Conservation (phyloP, 495 filamentous ascomycete genomes). For the Cenococcum geophilum region DNA sequence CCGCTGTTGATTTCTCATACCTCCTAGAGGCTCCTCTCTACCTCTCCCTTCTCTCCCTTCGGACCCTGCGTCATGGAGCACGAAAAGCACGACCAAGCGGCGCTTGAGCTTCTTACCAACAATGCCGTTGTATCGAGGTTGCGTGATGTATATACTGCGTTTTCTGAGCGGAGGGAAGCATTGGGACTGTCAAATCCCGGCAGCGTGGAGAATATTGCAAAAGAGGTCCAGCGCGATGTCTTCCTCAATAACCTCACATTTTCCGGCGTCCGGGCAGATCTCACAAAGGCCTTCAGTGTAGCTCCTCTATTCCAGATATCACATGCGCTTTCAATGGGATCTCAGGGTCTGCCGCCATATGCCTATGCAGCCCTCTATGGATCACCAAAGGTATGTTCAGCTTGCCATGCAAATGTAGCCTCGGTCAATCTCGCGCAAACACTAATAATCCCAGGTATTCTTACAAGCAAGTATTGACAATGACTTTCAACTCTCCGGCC, state of each 20-base stretch:
- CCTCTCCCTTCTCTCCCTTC: background rate
- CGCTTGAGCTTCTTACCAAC: constrained; percentile 60
- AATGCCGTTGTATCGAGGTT: constrained; percentile 65
- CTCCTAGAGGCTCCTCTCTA: background rate
- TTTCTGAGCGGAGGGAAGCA: constrained; percentile 76
- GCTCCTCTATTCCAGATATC: constrained; percentile 93
- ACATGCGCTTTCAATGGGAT: constrained; percentile 90
- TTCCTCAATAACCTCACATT: constrained; percentile 94
- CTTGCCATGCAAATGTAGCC: background rate
- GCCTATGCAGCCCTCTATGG: constrained; percentile 90
- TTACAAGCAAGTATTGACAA: constrained; percentile 94
- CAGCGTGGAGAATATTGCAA: constrained; percentile 80
- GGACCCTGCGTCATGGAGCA: constrained; percentile 22
- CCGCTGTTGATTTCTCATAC: background rate
- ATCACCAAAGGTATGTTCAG: constrained; percentile 69
- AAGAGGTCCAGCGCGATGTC: constrained; percentile 92
- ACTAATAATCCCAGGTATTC: constrained; percentile 58
- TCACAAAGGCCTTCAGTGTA: constrained; percentile 91
- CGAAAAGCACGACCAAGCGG: constrained; percentile 16
- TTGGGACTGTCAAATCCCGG: constrained; percentile 89
- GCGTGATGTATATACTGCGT: constrained; percentile 71
- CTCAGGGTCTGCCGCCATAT: constrained; percentile 81
- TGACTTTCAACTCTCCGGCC: constrained; percentile 70
- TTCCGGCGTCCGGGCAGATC: constrained; percentile 85
- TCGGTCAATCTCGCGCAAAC: constrained; percentile 1